These are phyloP conservation scores for Globisporangium radiosum DNA, from an alignment of 352 stramenopile species.

Conservation along the genomic window DNA sequence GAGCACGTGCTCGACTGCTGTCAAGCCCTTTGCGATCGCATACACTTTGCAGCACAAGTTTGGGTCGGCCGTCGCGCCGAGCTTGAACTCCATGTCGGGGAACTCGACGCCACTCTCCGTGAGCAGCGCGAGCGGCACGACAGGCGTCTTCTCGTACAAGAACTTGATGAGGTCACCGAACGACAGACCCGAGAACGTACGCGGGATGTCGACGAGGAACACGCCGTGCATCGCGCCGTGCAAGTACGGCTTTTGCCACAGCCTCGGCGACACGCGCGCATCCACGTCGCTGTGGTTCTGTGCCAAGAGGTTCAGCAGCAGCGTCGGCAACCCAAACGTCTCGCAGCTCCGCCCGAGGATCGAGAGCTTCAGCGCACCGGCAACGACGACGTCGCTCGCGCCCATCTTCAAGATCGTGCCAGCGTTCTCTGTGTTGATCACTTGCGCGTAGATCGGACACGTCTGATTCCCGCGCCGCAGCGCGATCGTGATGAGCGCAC, in stretches of 20 bases:
- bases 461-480: slow-evolving; percentile 57
- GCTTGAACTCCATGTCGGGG: slow-evolving; percentile 74
- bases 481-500: slow-evolving; percentile 66
- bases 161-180: slow-evolving; percentile 77
- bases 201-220: slow-evolving; percentile 70
- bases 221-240: slow-evolving; percentile 68
- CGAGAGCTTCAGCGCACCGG: slow-evolving; percentile 68
- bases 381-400: slow-evolving; percentile 59
- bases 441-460: slow-evolving; percentile 73
- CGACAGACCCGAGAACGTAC: slow-evolving; percentile 73
- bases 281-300: slow-evolving; percentile 54
- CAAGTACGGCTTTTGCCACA: slow-evolving; percentile 65
- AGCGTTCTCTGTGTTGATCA: slow-evolving; percentile 62
- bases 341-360: slow-evolving; percentile 64
- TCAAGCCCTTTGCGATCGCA: slow-evolving; percentile 51
- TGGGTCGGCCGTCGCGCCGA: slow-evolving; percentile 61
- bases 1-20: slow-evolving; percentile 44
- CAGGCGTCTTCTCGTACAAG: slow-evolving; percentile 61
- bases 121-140: slow-evolving; percentile 64
- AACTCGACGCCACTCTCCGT: slow-evolving; percentile 60
- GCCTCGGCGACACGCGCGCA: slow-evolving; percentile 36
- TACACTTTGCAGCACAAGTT: slow-evolving; percentile 81
- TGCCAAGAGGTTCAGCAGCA: slow-evolving; percentile 58
- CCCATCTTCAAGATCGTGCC: slow-evolving; percentile 69
- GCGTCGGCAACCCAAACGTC: slow-evolving; percentile 52